These are phyloP conservation scores for Dipodascopsis tothii DNA, from an alignment of 805 yeast genomes.

Conservation along the genomic window DNA sequence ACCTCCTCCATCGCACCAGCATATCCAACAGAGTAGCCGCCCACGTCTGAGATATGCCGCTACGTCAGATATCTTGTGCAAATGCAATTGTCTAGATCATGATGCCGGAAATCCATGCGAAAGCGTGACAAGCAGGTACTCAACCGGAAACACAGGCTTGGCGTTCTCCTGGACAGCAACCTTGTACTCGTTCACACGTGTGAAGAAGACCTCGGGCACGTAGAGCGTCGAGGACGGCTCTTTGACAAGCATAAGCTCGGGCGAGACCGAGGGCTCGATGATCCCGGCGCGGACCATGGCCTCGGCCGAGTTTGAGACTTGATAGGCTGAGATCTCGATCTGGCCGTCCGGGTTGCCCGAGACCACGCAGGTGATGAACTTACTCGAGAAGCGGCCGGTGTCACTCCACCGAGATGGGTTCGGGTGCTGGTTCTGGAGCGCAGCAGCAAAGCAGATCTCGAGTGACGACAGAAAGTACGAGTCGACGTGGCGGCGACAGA, in stretches of 20 bases:
- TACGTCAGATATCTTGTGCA: no score
- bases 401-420: conserved; percentile 57
- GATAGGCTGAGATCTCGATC: conserved; percentile 85
- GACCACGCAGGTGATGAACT: conserved; percentile 86
- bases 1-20: no score
- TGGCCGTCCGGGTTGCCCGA: conserved; percentile 85
- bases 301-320: conserved; percentile 81
- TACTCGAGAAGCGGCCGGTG: conserved; percentile 66
- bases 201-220: conserved; percentile 90
- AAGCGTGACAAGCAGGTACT: conserved; percentile 73
- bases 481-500: conserved; percentile 87
- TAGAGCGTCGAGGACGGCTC: conserved; percentile 66
- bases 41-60: no score
- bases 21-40: no score
- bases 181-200: conserved; percentile 78
- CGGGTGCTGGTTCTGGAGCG: conserved; percentile 60
- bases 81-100: no score
- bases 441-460: conserved; percentile 77
- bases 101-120: conserved; percentile 89
- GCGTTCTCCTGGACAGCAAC: conserved; percentile 81
- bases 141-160: conserved; percentile 89
- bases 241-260: conserved; percentile 75
- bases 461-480: conserved; percentile 84
- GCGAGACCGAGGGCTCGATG: conserved; percentile 81
- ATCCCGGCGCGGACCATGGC: conserved; percentile 80